Evolutionary conservation across 1,284 basidiomycete genomes (phyloP).

Genomic region (Leccinum huronense): DNA sequence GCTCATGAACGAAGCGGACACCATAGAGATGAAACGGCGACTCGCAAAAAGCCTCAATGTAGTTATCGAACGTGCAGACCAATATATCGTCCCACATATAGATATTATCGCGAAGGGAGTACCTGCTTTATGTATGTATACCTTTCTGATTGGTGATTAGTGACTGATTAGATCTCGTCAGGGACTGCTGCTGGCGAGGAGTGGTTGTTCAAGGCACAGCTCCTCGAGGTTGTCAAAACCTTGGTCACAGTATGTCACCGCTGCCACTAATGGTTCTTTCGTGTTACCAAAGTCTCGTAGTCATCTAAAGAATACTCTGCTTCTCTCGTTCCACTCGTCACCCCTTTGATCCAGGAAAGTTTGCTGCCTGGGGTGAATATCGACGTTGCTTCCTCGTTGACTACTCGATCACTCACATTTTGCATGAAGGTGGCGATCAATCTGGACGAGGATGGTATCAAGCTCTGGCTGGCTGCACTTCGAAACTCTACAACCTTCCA

Average conservation of each 20-base stretch:
- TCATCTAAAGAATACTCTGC: conserved; percentile 61
- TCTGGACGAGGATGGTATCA: conserved; percentile 78
- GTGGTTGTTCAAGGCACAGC: conserved; percentile 74
- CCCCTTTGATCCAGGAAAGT: conserved; percentile 77
- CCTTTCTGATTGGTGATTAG: conserved; percentile 3
- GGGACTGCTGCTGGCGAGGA: conserved; percentile 71
- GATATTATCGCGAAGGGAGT: conserved; percentile 66
- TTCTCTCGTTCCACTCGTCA: conserved; percentile 56
- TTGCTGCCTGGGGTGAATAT: conserved; percentile 58
- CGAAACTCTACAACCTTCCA: conserved; percentile 64
- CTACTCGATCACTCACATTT: conserved; percentile 6
- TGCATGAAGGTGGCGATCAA: conserved; percentile 59
- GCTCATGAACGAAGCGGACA: conserved; percentile 75
- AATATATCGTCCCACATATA: conserved; percentile 71
- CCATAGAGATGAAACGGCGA: conserved; percentile 75
- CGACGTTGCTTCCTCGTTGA: conserved; percentile 1
- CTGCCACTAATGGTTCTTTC: background rate
- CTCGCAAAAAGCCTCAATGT: conserved; percentile 70
- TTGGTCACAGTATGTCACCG: conserved; percentile 58
- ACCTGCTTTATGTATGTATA: conserved; percentile 69
- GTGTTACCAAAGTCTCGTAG: conserved; percentile 37
- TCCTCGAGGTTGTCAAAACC: conserved; percentile 72
- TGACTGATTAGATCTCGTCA: conserved; percentile 15
- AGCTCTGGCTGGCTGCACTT: conserved; percentile 74
- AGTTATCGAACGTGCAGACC: conserved; percentile 68